phyloP scores from a whole-genome alignment of 176 grass and related monocot genomes.

The Themeda triandra region DNA sequence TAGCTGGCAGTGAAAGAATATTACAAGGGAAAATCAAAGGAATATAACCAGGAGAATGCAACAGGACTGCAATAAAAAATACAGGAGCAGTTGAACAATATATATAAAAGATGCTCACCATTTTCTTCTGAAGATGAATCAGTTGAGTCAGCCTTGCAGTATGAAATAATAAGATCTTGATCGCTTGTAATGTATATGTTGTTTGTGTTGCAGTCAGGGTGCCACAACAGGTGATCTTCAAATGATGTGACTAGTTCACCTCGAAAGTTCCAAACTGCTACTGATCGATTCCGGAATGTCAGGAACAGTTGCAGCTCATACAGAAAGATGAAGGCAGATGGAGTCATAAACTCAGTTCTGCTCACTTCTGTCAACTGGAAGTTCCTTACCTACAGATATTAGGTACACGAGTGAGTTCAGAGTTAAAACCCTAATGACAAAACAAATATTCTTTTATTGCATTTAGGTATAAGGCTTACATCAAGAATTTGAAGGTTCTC shows the following conservation, averaged over 20 bases:
- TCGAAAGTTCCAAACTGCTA: conserved; percentile 91
- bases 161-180: conserved; percentile 92
- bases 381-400: conserved; percentile 67
- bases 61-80: neutral
- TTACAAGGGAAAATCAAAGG: neutral
- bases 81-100: neutral
- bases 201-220: conserved; percentile 92
- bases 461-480: conserved; percentile 35
- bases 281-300: conserved; percentile 74
- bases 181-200: conserved; percentile 97
- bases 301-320: conserved; percentile 86
- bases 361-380: conserved; percentile 82
- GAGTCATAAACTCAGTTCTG: conserved; percentile 88
- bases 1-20: neutral
- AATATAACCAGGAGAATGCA: neutral
- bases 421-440: conserved; percentile 15
- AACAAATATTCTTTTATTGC: neutral
- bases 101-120: conserved; percentile 27
- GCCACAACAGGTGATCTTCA: conserved; percentile 91
- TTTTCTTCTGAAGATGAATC: conserved; percentile 63
- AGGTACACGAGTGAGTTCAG: neutral
- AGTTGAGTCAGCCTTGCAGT: conserved; percentile 82
- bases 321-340: conserved; percentile 88
- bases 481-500: conserved; percentile 98
- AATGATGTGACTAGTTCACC: conserved; percentile 94